These are phyloP conservation scores for Candida pini DNA, from an alignment of 805 yeast species.

Conservation along the genomic window DNA sequence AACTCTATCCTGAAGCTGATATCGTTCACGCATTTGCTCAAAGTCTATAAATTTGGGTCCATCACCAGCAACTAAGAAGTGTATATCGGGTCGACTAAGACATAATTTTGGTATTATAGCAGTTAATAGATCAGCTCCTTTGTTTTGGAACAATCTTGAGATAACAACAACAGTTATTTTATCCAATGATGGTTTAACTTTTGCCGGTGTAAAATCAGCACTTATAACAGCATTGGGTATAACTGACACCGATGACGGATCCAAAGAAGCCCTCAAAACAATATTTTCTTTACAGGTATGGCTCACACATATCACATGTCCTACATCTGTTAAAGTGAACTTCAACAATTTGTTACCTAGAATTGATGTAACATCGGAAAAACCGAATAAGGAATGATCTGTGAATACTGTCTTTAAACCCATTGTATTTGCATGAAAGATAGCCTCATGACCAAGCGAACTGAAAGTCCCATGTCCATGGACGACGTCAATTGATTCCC, in stretches of 20 bases:
- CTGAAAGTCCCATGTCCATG: slow-evolving; percentile 95
- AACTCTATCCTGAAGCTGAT: slow-evolving; percentile 82
- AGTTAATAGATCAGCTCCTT: slow-evolving; percentile 86
- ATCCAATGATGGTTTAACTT: slow-evolving; percentile 25
- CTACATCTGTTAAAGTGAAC: slow-evolving; percentile 79
- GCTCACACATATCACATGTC: slow-evolving; percentile 93
- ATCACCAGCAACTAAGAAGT: slow-evolving; percentile 88
- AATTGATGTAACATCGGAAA: slow-evolving; percentile 77
- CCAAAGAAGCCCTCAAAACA: slow-evolving; percentile 76
- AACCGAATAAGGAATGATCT: slow-evolving; percentile 94
- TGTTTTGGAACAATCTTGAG: slow-evolving; percentile 88
- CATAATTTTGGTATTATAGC: slow-evolving; percentile 86
- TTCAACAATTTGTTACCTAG: slow-evolving; percentile 81
- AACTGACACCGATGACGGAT: slow-evolving; percentile 75
- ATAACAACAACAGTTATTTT: slow-evolving; percentile 82
- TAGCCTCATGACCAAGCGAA: slow-evolving; percentile 81
- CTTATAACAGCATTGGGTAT: slow-evolving; percentile 95
- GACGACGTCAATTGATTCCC: slow-evolving; percentile 83
- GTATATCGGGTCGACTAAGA: slow-evolving; percentile 50
- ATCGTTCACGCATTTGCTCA: slow-evolving; percentile 90
- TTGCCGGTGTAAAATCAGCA: slow-evolving; percentile 63
- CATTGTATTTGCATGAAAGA: slow-evolving; percentile 90
- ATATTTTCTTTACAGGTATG: slow-evolving; percentile 96
- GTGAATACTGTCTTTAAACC: slow-evolving; percentile 89
- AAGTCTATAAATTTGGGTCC: slow-evolving; percentile 94